Evolutionary conservation across 179 eudicot species (phyloP).

Genomic region (Pouteria campechiana): DNA sequence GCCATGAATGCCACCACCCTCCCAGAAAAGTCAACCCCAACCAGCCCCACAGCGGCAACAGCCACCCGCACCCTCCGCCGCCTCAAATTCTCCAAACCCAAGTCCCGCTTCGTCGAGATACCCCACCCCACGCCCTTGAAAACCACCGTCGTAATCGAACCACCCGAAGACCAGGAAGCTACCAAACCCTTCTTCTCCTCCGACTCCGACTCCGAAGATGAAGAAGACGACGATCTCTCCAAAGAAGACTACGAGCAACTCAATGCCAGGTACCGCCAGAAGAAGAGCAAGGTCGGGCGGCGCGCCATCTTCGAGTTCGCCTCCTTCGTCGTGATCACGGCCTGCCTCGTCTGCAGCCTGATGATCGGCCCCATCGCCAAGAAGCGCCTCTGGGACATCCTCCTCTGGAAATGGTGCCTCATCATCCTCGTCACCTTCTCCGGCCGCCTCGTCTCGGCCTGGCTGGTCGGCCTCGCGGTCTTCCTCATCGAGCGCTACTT

Average conservation of each 20-base stretch:
- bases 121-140: conserved; percentile 3
- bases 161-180: not conserved
- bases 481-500: conserved; percentile 53
- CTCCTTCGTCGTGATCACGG: conserved; percentile 21
- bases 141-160: conserved; percentile 1
- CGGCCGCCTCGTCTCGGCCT: conserved; percentile 55
- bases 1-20: no score
- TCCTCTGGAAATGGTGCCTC: conserved; percentile 57
- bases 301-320: conserved; percentile 29
- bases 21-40: not conserved
- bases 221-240: conserved; percentile 1
- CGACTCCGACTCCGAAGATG: conserved; percentile 8
- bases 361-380: conserved; percentile 8
- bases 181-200: conserved; percentile 7
- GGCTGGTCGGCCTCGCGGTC: conserved; percentile 41
- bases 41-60: not conserved
- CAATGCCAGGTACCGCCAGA: conserved; percentile 1
- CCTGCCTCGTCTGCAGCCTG: conserved; percentile 28
- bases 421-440: conserved; percentile 46
- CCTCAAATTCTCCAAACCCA: conserved; percentile 48
- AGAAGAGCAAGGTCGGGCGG: conserved; percentile 20
- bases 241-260: conserved; percentile 6
- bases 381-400: conserved; percentile 23
- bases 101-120: conserved; percentile 34
- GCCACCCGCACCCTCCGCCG: conserved; percentile 24